Evolutionary conservation across 1,284 basidiomycete species (phyloP), one percentile per base, ranked within the genome.

Genomic region (Ganoderma lucidum): DNA sequence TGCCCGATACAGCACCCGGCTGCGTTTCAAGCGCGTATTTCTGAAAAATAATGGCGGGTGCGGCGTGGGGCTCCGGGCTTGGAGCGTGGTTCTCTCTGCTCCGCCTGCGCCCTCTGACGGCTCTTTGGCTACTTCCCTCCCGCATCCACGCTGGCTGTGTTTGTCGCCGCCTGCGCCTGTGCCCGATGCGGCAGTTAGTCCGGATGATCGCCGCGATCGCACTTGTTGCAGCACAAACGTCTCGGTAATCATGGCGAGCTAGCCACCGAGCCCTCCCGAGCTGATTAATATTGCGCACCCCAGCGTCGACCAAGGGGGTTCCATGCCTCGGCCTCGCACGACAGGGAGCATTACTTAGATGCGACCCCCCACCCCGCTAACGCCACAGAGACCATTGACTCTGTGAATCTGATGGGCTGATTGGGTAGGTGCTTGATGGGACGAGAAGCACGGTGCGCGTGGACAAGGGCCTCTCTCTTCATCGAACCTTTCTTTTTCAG

Each of bases 341-440:
- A 69, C 67, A 69, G 69, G 69, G 55, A 73, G 70, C 45, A 44
- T 65, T 61, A 23, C 23, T 23, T 23, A 66, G 67, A 70, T 68
- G 65, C 69, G 61, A 44, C 55, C 66, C 66, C 23, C 70, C 59
- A 58, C 72, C 72, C 68, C 70, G 67, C 69, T 73, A 73, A 71
- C 72, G 70, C 72, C 72, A 69, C 71, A 70, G 67, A 66, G 67
- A 37, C 62, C 71, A 68, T 69, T 62, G 67, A 65, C 71, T 68
- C 67, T 70, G 69, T 62, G 72, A 67, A 70, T 71, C 67, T 73
- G 72, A 73, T 73, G 70, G 71, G 70, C 64, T 73, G 70, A 73
- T 73, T 73, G 68, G 72, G 70, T 71, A 71, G 60, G 62, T 67
- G 58, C 35, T 65, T 75, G 74, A 74, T 75, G 72, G 73, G 65